These are phyloP conservation scores for Gossypium aridum DNA, from an alignment of 441 rosid genomes.

Conservation along the genomic window DNA sequence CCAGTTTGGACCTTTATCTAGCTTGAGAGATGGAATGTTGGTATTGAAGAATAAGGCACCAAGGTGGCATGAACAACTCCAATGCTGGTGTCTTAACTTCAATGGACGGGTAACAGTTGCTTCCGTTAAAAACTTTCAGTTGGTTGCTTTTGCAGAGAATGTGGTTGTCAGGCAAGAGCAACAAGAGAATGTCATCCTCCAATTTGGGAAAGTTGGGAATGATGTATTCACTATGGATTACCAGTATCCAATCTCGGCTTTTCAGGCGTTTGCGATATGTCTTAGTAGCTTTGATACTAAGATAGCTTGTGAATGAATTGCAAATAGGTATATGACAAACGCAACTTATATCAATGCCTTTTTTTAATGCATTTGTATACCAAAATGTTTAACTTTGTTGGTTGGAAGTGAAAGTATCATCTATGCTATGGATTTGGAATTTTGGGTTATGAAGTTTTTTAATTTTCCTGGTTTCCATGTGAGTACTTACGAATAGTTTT, in stretches of 20 bases:
- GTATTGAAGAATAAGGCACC: conserved; percentile 77
- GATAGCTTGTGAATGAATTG: conserved; percentile 80
- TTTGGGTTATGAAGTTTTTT: neutral
- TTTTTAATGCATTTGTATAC: neutral
- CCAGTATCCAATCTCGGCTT: conserved; percentile 88
- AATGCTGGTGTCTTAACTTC: conserved; percentile 97
- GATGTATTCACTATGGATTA: conserved; percentile 96
- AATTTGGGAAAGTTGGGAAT: conserved; percentile 94
- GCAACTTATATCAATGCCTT: neutral
- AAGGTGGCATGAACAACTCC: conserved; percentile 93
- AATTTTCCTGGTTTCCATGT: neutral
- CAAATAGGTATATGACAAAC: conserved; percentile 16
- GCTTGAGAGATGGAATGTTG: conserved; percentile 49
- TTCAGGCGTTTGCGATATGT: conserved; percentile 92
- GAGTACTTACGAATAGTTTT: neutral
- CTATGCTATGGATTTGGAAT: neutral
- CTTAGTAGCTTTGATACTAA: conserved; percentile 97
- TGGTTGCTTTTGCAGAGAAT: conserved; percentile 68
- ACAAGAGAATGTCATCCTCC: conserved; percentile 81
- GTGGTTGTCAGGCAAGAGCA: conserved; percentile 55
- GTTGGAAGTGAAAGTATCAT: neutral
- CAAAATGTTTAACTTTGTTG: neutral
- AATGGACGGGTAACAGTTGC: conserved; percentile 92
- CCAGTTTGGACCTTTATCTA: conserved; percentile 39
- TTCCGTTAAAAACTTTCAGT: conserved; percentile 92